These are phyloP conservation scores for Warburgia ugandensis DNA, from an alignment of 164 flowering plant genomes.

Conservation along the genomic window DNA sequence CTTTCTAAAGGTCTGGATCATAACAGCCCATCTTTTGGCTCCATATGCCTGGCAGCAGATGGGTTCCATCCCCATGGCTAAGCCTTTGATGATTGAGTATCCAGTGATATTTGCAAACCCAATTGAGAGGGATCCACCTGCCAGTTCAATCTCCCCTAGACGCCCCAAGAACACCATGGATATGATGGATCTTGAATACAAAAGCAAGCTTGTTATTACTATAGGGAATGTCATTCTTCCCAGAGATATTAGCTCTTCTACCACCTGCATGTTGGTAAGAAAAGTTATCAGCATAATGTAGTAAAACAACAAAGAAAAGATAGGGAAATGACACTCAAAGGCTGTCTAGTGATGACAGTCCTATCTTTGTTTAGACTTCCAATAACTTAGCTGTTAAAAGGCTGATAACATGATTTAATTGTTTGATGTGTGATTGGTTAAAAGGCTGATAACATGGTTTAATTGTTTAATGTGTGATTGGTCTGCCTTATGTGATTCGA, in stretches of 20 bases:
- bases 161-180: slow-evolving; percentile 58
- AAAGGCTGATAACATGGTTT: no score
- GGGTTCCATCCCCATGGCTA: slow-evolving; percentile 68
- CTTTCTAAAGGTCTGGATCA: slow-evolving; percentile 43
- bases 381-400: no score
- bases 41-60: slow-evolving; percentile 62
- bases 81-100: slow-evolving; percentile 59
- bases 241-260: slow-evolving; percentile 40
- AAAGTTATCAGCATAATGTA: no score
- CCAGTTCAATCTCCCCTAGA: slow-evolving; percentile 47
- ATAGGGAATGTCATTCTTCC: slow-evolving; percentile 40
- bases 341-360: no score
- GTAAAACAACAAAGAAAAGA: no score
- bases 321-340: no score
- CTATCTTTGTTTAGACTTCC: no score
- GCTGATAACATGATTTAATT: no score
- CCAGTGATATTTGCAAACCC: slow-evolving; percentile 70
- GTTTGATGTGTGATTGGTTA: no score
- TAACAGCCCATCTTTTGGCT: slow-evolving; percentile 42
- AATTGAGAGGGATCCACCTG: slow-evolving; percentile 60
- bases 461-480: no score
- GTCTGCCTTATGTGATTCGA: no score
- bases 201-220: slow-evolving; percentile 37
- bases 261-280: slow-evolving; percentile 31
- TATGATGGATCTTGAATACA: slow-evolving; percentile 40